Base-by-base conservation (phyloP, 768 basidiomycete species). In the Hericium erinaceus region DNA sequence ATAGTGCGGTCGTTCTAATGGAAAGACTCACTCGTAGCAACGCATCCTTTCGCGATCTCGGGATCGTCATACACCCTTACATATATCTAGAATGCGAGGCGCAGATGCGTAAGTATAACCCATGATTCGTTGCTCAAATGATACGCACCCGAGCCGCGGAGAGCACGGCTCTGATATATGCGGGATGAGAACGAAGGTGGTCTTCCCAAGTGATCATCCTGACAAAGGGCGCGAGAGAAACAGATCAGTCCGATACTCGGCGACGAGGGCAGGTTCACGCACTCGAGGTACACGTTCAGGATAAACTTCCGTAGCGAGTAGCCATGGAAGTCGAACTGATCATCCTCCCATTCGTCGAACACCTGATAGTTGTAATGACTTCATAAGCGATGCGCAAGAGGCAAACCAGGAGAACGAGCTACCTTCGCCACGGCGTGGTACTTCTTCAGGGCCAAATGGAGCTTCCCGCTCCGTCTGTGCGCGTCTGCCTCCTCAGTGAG, bases 281-380 rank as follows among this genome's bases (percentile, higher is more conserved):
- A 98, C 95, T 84, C 82, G 55, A 89, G 60, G 68, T 98, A 98
- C 12, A 92, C 82, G 55, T 85, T 87, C 38, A 98, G 72, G 8
- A 89, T 95, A 65, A 85, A 89, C 64, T 90, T 93, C 55, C 97
- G 85, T 63, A 98, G 63, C 62, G 91, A 91, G 70, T 98, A 99
- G 7, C 88, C 84, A 69, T 99, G 97, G 78, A 99, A 99, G 70
- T 99, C 97, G 64, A 88, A 98, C 71, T 98, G 94, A 66, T 97
- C 95, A 63, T 98, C 93, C 61, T 97, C 92, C 61, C 89, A 81
- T 54, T 89, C 88, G 55, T 86, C 80, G 69, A 95, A 98, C 15
- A 85, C 73, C 90, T 91, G 59, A 41, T 28, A 52, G 33, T 33
- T 10, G 1, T 7, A 8, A 33, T 7, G 33, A 8, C 33, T 7